A percentile compares a stretch with the other conserved stretches of the same genome.
phyloP scores from a whole-genome alignment of 1,139 yeast species.

The Waltiozyma sp. region DNA sequence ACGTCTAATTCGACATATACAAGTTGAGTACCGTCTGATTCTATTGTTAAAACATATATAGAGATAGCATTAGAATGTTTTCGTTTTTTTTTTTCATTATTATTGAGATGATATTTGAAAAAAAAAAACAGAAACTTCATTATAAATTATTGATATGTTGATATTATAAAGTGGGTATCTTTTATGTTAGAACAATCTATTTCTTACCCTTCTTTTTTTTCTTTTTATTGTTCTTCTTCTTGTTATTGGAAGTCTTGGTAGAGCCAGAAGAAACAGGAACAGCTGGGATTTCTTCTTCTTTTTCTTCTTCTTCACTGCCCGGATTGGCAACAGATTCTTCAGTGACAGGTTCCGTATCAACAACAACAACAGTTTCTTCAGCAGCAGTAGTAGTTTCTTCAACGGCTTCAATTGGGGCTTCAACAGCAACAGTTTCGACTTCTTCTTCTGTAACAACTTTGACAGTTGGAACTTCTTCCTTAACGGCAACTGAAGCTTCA shows the following conservation, averaged over 20 bases:
- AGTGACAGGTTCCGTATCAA: neutral
- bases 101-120: no score
- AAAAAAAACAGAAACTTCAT: neutral
- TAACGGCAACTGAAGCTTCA: neutral
- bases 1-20: no score
- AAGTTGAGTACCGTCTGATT: no score
- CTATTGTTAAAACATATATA: no score
- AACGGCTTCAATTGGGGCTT: neutral
- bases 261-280: neutral
- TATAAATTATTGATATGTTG: no score
- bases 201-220: constrained; percentile 1
- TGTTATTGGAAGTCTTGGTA: neutral
- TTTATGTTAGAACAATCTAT: neutral
- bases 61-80: no score
- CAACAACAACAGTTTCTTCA: neutral
- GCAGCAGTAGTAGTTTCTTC: neutral
- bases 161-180: neutral
- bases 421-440: neutral
- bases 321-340: neutral
- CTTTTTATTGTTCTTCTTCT: neutral
- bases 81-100: no score
- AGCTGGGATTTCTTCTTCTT: neutral
- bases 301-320: neutral
- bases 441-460: neutral
- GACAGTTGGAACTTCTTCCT: neutral